These are phyloP conservation scores for Echria macrotheca DNA, from an alignment of 495 filamentous ascomycete species.

Conservation along the genomic window DNA sequence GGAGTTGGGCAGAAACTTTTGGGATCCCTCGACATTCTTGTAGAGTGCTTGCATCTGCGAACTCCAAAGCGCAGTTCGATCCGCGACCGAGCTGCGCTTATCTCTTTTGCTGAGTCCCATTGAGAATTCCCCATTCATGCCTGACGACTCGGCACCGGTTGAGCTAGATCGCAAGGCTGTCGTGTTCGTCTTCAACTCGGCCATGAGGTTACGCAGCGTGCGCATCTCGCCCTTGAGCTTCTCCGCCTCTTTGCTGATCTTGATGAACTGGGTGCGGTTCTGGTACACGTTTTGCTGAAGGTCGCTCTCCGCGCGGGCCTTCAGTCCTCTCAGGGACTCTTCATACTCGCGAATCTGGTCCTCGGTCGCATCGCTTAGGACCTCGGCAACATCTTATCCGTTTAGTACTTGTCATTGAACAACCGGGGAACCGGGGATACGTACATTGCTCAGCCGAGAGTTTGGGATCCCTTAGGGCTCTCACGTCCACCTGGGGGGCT, in stretches of 20 bases:
- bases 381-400: slow-evolving; percentile 56
- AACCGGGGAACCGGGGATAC: background rate
- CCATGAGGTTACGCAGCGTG: slow-evolving; percentile 77
- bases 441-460: slow-evolving; percentile 63
- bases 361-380: slow-evolving; percentile 89
- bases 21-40: slow-evolving; percentile 92
- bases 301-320: slow-evolving; percentile 77
- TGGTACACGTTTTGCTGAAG: slow-evolving; percentile 96
- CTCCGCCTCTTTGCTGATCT: slow-evolving; percentile 97
- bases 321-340: slow-evolving; percentile 65
- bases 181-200: slow-evolving; percentile 71
- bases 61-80: slow-evolving; percentile 93
- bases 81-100: slow-evolving; percentile 79
- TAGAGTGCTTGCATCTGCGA: slow-evolving; percentile 76
- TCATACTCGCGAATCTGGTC: slow-evolving; percentile 87
- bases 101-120: slow-evolving; percentile 56
- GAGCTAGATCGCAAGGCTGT: slow-evolving; percentile 69
- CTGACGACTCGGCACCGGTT: slow-evolving; percentile 24
- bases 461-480: slow-evolving; percentile 72
- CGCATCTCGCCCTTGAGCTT: slow-evolving; percentile 97
- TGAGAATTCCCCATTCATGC: slow-evolving; percentile 35
- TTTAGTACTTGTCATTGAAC: background rate
- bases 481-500: slow-evolving; percentile 56
- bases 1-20: slow-evolving; percentile 90
- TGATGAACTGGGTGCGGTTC: slow-evolving; percentile 97